Percentiles rank a stretch among this genome's conserved stretches.
phyloP scores from a whole-genome alignment of 768 basidiomycete genomes.

The Kwoniella europaea region DNA sequence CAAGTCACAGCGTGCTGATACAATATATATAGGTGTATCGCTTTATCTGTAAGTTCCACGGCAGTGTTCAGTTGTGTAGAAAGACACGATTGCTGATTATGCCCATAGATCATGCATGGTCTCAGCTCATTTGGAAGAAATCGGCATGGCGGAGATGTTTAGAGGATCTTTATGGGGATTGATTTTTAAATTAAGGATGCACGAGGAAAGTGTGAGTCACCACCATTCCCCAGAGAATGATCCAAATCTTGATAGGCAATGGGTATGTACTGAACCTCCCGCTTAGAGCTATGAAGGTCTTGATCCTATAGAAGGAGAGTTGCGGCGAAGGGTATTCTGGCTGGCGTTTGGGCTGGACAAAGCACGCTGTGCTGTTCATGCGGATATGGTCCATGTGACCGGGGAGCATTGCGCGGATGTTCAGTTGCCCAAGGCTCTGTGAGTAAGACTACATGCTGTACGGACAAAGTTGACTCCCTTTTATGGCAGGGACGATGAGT shows the following conservation, averaged over 20 bases:
- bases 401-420: slow-evolving; percentile 73
- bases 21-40: neutral
- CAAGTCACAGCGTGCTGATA: neutral
- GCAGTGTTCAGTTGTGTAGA: neutral
- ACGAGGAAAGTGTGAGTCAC: slow-evolving; percentile 19
- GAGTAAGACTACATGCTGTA: slow-evolving; percentile 13
- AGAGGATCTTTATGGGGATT: neutral
- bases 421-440: slow-evolving; percentile 51
- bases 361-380: slow-evolving; percentile 67
- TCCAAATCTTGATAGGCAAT: neutral
- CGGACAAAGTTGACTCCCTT: neutral
- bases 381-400: neutral
- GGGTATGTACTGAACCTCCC: slow-evolving; percentile 57
- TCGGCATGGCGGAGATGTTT: neutral
- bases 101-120: slow-evolving; percentile 71
- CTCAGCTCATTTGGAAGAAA: neutral
- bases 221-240: too few species aligned
- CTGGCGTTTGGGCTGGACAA: slow-evolving; percentile 89
- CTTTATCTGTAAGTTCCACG: neutral
- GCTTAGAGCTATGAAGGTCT: slow-evolving; percentile 79
- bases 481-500: neutral
- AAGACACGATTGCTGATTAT: slow-evolving; percentile 59
- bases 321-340: slow-evolving; percentile 86
- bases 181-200: neutral
- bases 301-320: slow-evolving; percentile 85